A percentile compares a stretch with the other conserved stretches of the same genome.
These are phyloP conservation scores for Russula griseocarnosa DNA, from an alignment of 768 basidiomycete species.

Conservation along the genomic window DNA sequence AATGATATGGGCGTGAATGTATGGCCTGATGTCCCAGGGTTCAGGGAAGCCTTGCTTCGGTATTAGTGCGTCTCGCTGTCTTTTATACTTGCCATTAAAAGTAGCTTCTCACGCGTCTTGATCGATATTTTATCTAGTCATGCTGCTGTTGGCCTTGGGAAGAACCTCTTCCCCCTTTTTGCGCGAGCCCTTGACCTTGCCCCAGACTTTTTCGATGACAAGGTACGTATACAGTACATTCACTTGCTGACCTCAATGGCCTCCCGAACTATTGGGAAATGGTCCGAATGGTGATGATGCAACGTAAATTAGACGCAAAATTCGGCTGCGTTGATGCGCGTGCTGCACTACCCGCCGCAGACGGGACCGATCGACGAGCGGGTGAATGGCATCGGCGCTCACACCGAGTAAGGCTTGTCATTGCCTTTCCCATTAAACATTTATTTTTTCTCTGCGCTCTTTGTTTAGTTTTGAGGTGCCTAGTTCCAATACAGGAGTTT, in stretches of 20 bases:
- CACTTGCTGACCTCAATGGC: neutral
- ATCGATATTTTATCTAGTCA: slow-evolving; percentile 39
- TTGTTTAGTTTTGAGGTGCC: slow-evolving; percentile 42
- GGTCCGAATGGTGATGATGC: neutral
- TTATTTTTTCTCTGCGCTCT: slow-evolving; percentile 1
- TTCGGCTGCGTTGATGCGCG: slow-evolving; percentile 60
- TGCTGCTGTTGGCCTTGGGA: slow-evolving; percentile 50
- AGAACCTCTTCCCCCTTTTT: slow-evolving; percentile 61
- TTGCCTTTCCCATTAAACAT: slow-evolving; percentile 25
- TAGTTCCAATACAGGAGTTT: neutral
- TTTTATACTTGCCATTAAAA: no score
- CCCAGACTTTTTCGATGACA: slow-evolving; percentile 61
- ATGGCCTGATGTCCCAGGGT: slow-evolving; percentile 67
- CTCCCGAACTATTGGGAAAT: neutral
- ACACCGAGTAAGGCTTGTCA: slow-evolving; percentile 56
- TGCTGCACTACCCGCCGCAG: slow-evolving; percentile 77
- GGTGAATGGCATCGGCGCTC: slow-evolving; percentile 81
- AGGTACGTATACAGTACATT: slow-evolving; percentile 43
- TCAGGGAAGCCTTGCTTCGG: slow-evolving; percentile 52
- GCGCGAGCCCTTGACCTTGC: slow-evolving; percentile 61
- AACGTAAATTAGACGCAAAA: slow-evolving; percentile 46
- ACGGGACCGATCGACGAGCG: slow-evolving; percentile 54
- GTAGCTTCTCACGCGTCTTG: neutral
- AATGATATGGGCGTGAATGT: slow-evolving; percentile 55
- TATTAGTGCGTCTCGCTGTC: slow-evolving; percentile 55